Conservation (phyloP, 2,329 filamentous ascomycete species). For the Phyllosticta paracitricarpa region DNA sequence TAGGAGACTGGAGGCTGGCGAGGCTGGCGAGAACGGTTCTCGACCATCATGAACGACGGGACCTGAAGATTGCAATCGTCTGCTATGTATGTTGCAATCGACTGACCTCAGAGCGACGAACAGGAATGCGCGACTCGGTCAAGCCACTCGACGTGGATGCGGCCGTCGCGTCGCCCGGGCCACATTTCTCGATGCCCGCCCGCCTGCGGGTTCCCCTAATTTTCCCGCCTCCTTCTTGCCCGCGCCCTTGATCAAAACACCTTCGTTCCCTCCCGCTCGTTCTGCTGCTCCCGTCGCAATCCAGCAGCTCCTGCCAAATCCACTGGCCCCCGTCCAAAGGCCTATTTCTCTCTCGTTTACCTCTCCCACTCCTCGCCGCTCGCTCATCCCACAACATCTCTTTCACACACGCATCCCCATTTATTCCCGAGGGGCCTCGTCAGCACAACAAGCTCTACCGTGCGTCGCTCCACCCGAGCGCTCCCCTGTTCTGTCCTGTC, state of each 20-base stretch:
- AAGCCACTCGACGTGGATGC: no score
- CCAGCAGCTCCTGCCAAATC: constrained; percentile 8
- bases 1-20: no score
- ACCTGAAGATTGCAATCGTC: no score
- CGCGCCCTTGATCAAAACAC: constrained; percentile 11
- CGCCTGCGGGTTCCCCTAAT: constrained; percentile 9
- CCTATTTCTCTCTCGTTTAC: constrained; percentile 30
- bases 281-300: constrained; percentile 14
- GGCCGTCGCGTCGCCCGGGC: background rate
- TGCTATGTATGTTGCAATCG: no score
- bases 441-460: constrained; percentile 24
- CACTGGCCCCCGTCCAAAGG: constrained; percentile 11
- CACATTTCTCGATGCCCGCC: background rate
- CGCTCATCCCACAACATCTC: constrained; percentile 24
- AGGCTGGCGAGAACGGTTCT: no score
- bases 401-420: constrained; percentile 21
- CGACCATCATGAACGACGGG: no score
- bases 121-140: background rate
- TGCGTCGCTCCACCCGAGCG: constrained; percentile 5
- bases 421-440: constrained; percentile 17
- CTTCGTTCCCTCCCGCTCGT: constrained; percentile 10
- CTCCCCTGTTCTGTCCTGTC: background rate
- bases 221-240: constrained; percentile 9
- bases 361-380: constrained; percentile 22
- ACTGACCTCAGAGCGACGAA: no score